phyloP scores from a whole-genome alignment of 768 basidiomycete species.

The Dacryopinax spathularia region DNA sequence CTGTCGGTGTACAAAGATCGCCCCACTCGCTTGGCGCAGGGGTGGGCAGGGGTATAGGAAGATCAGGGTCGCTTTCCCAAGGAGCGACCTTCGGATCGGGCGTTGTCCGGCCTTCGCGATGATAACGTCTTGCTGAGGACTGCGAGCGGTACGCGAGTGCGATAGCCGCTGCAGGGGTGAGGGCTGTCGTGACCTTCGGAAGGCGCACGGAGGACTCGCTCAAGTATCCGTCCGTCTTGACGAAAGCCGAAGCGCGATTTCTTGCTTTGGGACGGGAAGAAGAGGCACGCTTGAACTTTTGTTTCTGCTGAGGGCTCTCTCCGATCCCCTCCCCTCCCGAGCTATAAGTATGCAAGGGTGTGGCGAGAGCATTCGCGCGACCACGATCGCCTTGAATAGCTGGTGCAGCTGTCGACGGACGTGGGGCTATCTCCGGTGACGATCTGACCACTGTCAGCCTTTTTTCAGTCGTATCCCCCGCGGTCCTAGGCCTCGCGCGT shows the following conservation, averaged over 20 bases:
- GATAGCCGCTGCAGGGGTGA: neutral
- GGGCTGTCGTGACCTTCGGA: neutral
- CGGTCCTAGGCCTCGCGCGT: neutral
- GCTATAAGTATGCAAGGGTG: neutral
- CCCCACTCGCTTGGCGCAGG: neutral
- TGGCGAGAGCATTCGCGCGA: neutral
- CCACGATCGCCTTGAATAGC: neutral
- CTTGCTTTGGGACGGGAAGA: neutral
- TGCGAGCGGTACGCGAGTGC: neutral
- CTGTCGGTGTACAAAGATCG: neutral
- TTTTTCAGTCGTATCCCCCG: neutral
- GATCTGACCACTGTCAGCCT: neutral
- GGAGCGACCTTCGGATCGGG: neutral
- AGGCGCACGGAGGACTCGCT: slow-evolving; percentile 1
- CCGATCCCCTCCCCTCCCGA: neutral
- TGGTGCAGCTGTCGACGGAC: neutral
- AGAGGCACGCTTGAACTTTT: neutral
- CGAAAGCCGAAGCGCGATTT: neutral
- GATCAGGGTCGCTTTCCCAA: neutral
- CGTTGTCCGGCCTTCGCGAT: neutral
- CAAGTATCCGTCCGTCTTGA: slow-evolving; percentile 3
- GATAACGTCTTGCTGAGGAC: neutral
- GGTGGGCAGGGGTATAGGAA: neutral
- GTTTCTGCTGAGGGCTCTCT: neutral
- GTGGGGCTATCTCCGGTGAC: neutral